Base-by-base conservation (phyloP, 2,329 filamentous ascomycete species). In the Emydomyces testavorans region DNA sequence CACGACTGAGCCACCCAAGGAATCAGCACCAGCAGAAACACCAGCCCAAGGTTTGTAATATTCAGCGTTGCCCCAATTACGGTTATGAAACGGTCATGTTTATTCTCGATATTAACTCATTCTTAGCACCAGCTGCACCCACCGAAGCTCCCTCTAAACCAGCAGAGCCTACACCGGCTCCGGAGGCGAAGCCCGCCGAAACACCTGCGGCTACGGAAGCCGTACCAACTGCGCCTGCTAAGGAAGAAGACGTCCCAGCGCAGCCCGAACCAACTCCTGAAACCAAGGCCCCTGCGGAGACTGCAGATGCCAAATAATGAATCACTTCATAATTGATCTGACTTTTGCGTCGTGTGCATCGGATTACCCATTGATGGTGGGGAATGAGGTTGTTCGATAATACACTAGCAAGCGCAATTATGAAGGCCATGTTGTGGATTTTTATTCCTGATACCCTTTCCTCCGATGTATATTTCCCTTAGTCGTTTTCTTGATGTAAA, bases 371-470 rank as follows among this genome's bases (percentile, higher is more conserved):
- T 26, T 23, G 35, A 39, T 15, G 21, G 24, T 47, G 36, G 24
- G 35, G 23, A 20, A 31, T 16, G 28, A 20, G 11, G 6, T 32
- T n/a, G 7, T 21, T n/a, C 26, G 13, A 37, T 23, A 34, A 29
- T 2, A 41, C 38, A n/a, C n/a, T 15, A 40, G 26, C 23, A 24
- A 47, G 45, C 35, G 45, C 31, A 24, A 24, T 35, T 28, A 32
- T 15, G n/a, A 47, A 11, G 36, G 29, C 26, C 24, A 21, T 46
- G 16, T 39, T 47, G 24, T 35, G 35, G 18, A 29, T 34, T 47
- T 43, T 47, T 11, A 31, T 43, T 42, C 31, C 39, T 24, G 37
- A 48, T 48, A 48, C 46, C 46, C 46, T 48, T 42, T 47, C 28
- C 24, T 32, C 18, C n/a, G 10, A 34, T 38, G 35, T 47, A 23